phyloP scores from a whole-genome alignment of 2,329 filamentous ascomycete species.

The Cordyceps militaris region DNA sequence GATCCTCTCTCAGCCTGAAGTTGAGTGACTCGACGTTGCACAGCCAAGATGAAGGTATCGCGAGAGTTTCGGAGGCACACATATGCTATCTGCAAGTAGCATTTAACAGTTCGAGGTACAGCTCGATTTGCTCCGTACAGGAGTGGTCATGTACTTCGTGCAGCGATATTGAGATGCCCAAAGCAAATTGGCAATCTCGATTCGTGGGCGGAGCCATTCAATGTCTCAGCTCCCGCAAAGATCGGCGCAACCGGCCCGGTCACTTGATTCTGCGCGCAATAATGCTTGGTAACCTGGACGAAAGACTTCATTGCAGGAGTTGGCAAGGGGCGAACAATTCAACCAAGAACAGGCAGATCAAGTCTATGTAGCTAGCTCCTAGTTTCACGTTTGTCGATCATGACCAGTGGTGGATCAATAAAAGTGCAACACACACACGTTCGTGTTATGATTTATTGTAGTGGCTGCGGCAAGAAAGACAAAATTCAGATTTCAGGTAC shows the following conservation, averaged over 20 bases:
- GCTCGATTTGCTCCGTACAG: no score
- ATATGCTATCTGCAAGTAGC: background rate
- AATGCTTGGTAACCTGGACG: background rate
- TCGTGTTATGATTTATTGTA: background rate
- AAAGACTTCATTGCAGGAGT: no score
- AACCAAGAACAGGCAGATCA: background rate
- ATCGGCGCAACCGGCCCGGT: background rate
- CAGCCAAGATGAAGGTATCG: background rate
- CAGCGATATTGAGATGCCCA: background rate
- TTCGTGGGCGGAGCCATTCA: background rate
- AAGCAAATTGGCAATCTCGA: slow-evolving; percentile 1
- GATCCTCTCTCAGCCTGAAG: background rate
- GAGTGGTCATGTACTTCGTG: no score
- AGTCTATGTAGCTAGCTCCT: background rate
- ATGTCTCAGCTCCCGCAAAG: background rate
- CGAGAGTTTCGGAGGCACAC: background rate
- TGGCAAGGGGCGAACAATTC: no score
- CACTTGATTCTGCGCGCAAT: background rate
- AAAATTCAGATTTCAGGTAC: no score
- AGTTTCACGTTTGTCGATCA: background rate
- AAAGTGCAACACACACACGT: background rate
- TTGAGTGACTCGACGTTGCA: background rate
- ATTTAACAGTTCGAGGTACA: no score
- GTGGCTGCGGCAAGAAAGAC: no score
- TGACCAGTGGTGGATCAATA: background rate